Evolutionary conservation across 257 asterid genomes (phyloP), one percentile per base, ranked within the genome.

Genomic region (Lavandula angustifolia): DNA sequence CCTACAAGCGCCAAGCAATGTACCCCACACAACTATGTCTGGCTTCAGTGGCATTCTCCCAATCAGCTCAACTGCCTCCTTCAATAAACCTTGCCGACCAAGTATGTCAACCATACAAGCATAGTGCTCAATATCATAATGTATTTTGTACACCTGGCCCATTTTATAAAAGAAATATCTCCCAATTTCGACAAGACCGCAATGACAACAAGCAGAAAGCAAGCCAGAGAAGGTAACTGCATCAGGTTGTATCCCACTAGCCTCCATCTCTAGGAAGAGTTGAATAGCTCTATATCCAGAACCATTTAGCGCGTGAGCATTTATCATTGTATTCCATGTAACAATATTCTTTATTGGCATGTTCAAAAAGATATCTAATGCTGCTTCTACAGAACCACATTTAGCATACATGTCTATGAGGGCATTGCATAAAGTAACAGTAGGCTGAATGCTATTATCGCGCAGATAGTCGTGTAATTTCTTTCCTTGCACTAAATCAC

Each of bases 341-440:
- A 86, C 82, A 2, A 71, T 55, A 54, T 75, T 78, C 60, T 78
- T 86, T 73, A 71, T 76, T 0, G 70, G 68, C 75, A 82, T 75
- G 63, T 54, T 63, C 0, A 49, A 27, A 22, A 84, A 87, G 53
- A 79, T 60, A 8, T 72, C 81, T 50, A 78, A 16, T 1, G 87
- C 92, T 29, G 51, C 62, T 2, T 75, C 85, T 53, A 80, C 40
- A 8, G 79, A 77, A n/a, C 95, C 92, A 64, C 95, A 85, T 74
- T 84, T 88, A 44, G 92, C 85, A 33, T 80, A 86, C 95, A 84
- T 88, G 74, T 86, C 88, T 22, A 86, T 44, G 14, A 84, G 86
- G 44, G 92, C 76, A 69, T 84, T 87, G 48, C 37, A 60, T 43
- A 80, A 3, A 5, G 84, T 75, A 38, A 78, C 65, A 51, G 72